Evolutionary conservation across 2,329 filamentous ascomycete genomes (phyloP), one percentile per base, ranked within the genome.

Genomic region (Botryosphaeria dothidea): DNA sequence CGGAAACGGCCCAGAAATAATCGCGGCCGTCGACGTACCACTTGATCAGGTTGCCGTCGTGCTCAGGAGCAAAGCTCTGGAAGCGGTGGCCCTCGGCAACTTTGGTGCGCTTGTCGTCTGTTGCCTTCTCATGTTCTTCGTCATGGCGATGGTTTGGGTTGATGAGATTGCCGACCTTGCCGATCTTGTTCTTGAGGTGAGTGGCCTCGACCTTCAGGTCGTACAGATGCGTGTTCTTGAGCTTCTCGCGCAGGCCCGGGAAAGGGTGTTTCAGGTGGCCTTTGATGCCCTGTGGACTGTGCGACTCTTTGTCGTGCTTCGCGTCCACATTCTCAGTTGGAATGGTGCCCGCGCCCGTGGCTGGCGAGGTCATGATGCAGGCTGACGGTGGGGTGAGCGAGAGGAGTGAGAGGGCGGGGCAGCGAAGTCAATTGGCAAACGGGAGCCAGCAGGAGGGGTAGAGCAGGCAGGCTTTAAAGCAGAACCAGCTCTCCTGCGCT

Each of bases 21-120:
- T 98, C 91, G 67, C 93, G 85, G 3, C 93, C 95, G 75, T 98
- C 95, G 11, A 98, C 92, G 78, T 97, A 98, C 93, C 94, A 99
- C 81, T 98, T 98, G 75, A 95, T 84, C 65, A 91, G 84, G 77
- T 98, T 97, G 29, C 89, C 90, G 11, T 94, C 88, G 48, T 90
- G 88, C 75, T 94, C 90, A 0, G 94, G 94, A 41, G 96, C 96
- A 79, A 91, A 99, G 3, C 92, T 96, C n/a, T 90, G 77, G 81
- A 93, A 98, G 46, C 94, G 89, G 74, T 98, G 89, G 15, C 86
- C 84, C 65, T 94, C 86, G 69, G 85, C 84, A 57, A 95, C 90
- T 17, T 80, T 84, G 21, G 84, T 86, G 66, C 95, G 87, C 80
- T 97, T 97, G 13, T 85, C 85, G 75, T 98, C 94, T 48, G 92